These are phyloP conservation scores for Penicillium angulare DNA, from an alignment of 495 filamentous ascomycete genomes.

Conservation along the genomic window DNA sequence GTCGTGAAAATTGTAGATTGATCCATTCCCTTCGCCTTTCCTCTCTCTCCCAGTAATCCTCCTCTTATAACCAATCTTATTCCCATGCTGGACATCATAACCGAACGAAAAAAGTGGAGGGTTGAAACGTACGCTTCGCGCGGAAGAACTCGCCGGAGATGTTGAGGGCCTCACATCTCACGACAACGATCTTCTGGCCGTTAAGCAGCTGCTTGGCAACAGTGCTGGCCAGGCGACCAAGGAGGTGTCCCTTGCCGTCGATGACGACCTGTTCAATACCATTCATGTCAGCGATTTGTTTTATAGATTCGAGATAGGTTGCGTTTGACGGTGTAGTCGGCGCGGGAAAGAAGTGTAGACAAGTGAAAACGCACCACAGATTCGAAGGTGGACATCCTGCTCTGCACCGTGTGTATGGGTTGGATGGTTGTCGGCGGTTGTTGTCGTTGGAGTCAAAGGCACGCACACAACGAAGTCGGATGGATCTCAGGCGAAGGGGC, in stretches of 20 bases:
- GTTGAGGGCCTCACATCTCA: slow-evolving; percentile 98
- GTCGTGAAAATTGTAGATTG: not conserved
- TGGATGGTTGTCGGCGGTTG: slow-evolving; percentile 51
- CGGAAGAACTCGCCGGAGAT: slow-evolving; percentile 99
- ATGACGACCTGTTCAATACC: slow-evolving; percentile 73
- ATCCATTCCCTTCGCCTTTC: not conserved
- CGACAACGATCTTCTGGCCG: slow-evolving; percentile 98
- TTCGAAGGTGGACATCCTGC: slow-evolving; percentile 98
- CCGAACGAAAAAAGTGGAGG: slow-evolving; percentile 13
- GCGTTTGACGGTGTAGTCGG: slow-evolving; percentile 4
- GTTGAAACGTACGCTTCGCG: slow-evolving; percentile 86
- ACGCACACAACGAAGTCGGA: slow-evolving; percentile 49
- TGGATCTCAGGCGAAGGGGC: slow-evolving; percentile 38
- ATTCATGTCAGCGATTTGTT: slow-evolving; percentile 34
- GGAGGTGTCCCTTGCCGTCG: slow-evolving; percentile 99
- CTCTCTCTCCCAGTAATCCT: not conserved
- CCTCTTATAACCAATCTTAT: not conserved
- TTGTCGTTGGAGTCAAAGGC: slow-evolving; percentile 49
- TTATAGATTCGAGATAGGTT: slow-evolving; percentile 5
- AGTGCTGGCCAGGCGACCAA: slow-evolving; percentile 97
- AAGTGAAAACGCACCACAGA: slow-evolving; percentile 74
- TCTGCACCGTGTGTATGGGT: slow-evolving; percentile 41
- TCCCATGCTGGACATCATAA: not conserved
- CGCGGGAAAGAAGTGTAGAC: not conserved
- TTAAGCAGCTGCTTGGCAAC: slow-evolving; percentile 99